These are phyloP conservation scores for Pilatotrama ljubarskyi DNA, from an alignment of 768 basidiomycete genomes.

Conservation along the genomic window DNA sequence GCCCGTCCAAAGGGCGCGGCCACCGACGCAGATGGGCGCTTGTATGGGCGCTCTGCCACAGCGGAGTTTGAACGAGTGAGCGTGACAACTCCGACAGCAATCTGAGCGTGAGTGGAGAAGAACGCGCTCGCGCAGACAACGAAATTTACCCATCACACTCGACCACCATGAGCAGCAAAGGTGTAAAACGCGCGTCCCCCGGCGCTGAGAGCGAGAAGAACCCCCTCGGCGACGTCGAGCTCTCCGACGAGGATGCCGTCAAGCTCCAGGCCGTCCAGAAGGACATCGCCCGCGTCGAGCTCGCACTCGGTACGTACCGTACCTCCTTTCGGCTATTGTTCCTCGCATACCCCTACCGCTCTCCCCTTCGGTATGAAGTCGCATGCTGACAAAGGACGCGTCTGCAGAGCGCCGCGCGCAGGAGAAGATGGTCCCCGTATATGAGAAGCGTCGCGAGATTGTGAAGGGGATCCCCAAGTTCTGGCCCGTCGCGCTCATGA, in stretches of 20 bases:
- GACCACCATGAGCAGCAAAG: constrained; percentile 30
- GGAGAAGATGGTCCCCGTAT: constrained; percentile 57
- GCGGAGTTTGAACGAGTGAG: constrained; percentile 19
- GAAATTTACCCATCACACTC: constrained; percentile 21
- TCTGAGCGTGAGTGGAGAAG: constrained; percentile 13
- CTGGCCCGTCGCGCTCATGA: constrained; percentile 86
- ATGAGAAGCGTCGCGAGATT: constrained; percentile 68
- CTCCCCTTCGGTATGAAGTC: not conserved
- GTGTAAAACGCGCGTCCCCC: constrained; percentile 73
- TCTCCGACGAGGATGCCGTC: constrained; percentile 70
- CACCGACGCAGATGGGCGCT: not conserved
- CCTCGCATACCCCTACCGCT: not conserved
- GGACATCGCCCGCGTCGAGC: constrained; percentile 68
- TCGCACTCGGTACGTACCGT: constrained; percentile 64
- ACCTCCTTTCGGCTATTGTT: not conserved
- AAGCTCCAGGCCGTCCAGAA: constrained; percentile 67
- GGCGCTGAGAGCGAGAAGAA: constrained; percentile 73
- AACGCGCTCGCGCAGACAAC: constrained; percentile 14
- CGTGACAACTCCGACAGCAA: constrained; percentile 22
- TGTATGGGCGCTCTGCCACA: constrained; percentile 15
- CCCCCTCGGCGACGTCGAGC: constrained; percentile 64
- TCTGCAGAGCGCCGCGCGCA: constrained; percentile 64
- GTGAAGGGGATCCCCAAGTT: constrained; percentile 72
- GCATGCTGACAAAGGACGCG: constrained; percentile 4
- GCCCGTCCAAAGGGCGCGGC: not conserved